A percentile compares a stretch with the other conserved stretches of the same genome.
Conservation (phyloP, 2,329 filamentous ascomycete genomes). For the Aspergillus sojae region DNA sequence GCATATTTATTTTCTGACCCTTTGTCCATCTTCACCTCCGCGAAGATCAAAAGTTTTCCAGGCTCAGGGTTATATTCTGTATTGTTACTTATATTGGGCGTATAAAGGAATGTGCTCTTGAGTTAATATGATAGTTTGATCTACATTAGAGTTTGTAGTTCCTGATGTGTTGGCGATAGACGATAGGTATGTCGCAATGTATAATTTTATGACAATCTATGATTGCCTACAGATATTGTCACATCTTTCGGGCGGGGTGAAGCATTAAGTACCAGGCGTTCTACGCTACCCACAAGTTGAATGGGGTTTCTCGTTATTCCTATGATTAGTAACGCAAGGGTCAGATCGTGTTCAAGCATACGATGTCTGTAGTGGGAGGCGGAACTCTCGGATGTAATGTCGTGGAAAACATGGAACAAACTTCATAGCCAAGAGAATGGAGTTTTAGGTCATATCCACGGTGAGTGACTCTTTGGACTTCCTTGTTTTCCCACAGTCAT, state of each 20-base stretch:
- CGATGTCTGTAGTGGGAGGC: background rate
- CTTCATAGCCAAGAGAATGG: background rate
- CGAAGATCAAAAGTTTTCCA: slow-evolving; percentile 9
- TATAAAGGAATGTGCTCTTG: slow-evolving; percentile 1
- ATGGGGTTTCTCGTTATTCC: background rate
- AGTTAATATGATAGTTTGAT: background rate
- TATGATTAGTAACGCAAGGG: background rate
- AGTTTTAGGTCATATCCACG: background rate
- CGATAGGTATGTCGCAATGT: background rate
- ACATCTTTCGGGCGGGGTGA: too few species aligned
- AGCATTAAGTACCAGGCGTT: background rate
- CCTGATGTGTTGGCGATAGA: background rate
- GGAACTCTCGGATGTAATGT: background rate
- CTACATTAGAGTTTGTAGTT: background rate
- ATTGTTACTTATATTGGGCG: slow-evolving; percentile 6
- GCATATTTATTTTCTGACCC: slow-evolving; percentile 1
- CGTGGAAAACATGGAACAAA: background rate
- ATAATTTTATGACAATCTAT: background rate
- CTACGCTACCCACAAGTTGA: too few species aligned
- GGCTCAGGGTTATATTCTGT: slow-evolving; percentile 3
- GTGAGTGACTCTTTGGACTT: background rate
- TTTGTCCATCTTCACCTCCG: background rate
- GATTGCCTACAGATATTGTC: background rate
- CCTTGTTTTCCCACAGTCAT: background rate
- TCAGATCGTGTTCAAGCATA: background rate